Evolutionary conservation across 108 stramenopile genomes (phyloP).

Genomic region (Skeletonema tropicum): DNA sequence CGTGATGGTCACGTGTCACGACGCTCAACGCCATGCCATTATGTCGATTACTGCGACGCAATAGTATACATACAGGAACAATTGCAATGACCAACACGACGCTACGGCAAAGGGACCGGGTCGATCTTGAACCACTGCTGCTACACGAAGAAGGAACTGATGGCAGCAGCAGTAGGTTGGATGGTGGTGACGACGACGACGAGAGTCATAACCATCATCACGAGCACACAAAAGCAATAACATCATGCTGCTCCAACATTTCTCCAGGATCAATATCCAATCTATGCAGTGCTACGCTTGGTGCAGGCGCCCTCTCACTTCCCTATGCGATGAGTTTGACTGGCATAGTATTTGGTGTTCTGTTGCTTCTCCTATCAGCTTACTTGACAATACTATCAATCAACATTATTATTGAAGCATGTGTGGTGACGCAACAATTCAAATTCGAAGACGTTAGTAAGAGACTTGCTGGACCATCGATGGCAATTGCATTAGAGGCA

Average conservation of each 20-base stretch:
- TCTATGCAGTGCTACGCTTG: slow-evolving; percentile 81
- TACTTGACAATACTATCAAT: slow-evolving; percentile 61
- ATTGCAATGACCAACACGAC: too few species aligned
- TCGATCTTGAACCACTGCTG: too few species aligned
- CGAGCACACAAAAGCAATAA: neutral
- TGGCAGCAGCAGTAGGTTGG: too few species aligned
- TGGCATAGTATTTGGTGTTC: slow-evolving; percentile 55
- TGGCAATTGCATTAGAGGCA: slow-evolving; percentile 54
- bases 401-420: slow-evolving; percentile 59
- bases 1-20: too few species aligned
- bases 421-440: slow-evolving; percentile 38
- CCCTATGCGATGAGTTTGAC: slow-evolving; percentile 76
- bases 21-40: too few species aligned
- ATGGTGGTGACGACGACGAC: neutral
- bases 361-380: slow-evolving; percentile 59
- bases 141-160: too few species aligned
- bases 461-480: slow-evolving; percentile 46
- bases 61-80: too few species aligned
- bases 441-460: slow-evolving; percentile 72
- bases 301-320: slow-evolving; percentile 76
- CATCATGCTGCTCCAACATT: neutral
- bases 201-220: too few species aligned
- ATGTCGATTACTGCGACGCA: too few species aligned
- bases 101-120: too few species aligned
- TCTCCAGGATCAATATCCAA: slow-evolving; percentile 63